Conservation (phyloP, 2,329 filamentous ascomycete species). For the Nemania bipapillata region DNA sequence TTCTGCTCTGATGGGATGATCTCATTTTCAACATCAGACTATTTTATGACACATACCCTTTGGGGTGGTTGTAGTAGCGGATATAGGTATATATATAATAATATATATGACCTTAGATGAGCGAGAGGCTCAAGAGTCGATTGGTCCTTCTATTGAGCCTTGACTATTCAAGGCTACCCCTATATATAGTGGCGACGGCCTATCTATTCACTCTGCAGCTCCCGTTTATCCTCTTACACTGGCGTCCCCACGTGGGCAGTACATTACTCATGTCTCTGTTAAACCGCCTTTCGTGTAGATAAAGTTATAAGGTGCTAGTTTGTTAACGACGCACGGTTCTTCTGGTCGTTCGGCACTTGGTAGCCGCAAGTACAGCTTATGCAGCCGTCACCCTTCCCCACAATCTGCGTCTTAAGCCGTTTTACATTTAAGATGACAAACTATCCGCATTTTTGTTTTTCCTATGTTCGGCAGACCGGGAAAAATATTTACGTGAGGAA, state of each 20-base stretch:
- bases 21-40: too few species aligned
- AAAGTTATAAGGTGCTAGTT: background rate
- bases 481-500: background rate
- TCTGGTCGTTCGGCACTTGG: background rate
- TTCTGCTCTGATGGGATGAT: background rate
- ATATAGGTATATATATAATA: too few species aligned
- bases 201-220: background rate
- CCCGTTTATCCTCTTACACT: background rate
- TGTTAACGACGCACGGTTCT: background rate
- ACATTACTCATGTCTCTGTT: background rate
- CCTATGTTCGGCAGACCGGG: background rate
- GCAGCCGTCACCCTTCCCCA: background rate
- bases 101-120: too few species aligned
- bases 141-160: too few species aligned
- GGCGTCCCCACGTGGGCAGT: background rate
- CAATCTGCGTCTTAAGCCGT: background rate
- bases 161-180: too few species aligned
- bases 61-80: too few species aligned
- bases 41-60: too few species aligned
- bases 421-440: background rate
- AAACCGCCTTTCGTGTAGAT: background rate
- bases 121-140: too few species aligned
- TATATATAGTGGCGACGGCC: too few species aligned
- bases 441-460: background rate
- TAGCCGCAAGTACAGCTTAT: background rate